A percentile compares a stretch with the other conserved stretches of the same genome.
phyloP scores from a whole-genome alignment of 352 stramenopile genomes.

The Peronosclerospora sorghi region DNA sequence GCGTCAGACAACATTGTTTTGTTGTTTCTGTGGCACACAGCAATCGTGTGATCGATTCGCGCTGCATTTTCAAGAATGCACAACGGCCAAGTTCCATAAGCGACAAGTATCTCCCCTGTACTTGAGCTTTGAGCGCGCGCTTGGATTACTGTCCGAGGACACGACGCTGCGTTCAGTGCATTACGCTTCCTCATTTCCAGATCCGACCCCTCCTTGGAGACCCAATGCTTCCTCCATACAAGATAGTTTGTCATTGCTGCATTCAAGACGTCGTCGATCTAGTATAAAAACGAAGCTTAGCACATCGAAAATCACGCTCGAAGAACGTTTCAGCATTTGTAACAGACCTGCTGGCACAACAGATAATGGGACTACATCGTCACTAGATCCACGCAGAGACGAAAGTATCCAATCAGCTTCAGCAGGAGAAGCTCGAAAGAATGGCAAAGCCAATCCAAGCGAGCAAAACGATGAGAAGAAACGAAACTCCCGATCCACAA shows the following conservation, averaged over 20 bases:
- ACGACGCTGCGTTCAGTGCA: constrained; percentile 47
- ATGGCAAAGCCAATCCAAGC: neutral
- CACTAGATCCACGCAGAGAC: constrained; percentile 1
- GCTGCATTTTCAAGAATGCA: constrained; percentile 39
- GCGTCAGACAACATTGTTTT: constrained; percentile 42
- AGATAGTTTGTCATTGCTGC: constrained; percentile 36
- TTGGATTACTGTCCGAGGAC: constrained; percentile 58
- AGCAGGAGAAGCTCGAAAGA: neutral
- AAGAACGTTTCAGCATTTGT: constrained; percentile 2
- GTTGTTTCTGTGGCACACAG: constrained; percentile 57
- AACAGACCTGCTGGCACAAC: constrained; percentile 1
- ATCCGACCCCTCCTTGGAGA: constrained; percentile 26
- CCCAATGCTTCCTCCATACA: constrained; percentile 24
- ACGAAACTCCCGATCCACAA: constrained; percentile 7
- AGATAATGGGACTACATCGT: constrained; percentile 1
- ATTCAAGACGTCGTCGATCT: constrained; percentile 9
- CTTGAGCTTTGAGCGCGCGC: constrained; percentile 47
- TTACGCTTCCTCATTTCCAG: constrained; percentile 57
- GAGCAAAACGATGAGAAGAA: constrained; percentile 10
- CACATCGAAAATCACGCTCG: constrained; percentile 5
- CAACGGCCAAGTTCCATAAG: constrained; percentile 43
- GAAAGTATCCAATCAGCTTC: constrained; percentile 1
- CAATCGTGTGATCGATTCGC: constrained; percentile 24
- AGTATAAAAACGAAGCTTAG: constrained; percentile 1
- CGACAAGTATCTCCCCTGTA: constrained; percentile 43